These are phyloP conservation scores for Penicillium alfredii DNA, from an alignment of 495 filamentous ascomycete genomes.

Conservation along the genomic window DNA sequence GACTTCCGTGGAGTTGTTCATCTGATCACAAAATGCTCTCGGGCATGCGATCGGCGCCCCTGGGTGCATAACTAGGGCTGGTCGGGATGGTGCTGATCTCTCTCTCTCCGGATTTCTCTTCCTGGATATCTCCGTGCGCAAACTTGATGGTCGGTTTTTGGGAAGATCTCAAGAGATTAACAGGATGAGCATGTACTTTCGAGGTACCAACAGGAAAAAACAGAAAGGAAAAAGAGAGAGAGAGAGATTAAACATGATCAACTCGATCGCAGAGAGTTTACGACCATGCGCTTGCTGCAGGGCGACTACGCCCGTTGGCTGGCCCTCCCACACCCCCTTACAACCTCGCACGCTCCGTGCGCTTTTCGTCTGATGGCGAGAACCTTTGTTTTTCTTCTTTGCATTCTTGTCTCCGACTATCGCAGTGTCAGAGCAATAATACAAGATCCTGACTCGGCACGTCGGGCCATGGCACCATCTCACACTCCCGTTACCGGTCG, in stretches of 20 bases:
- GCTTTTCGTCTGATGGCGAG: constrained; percentile 15
- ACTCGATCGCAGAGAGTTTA: constrained; percentile 17
- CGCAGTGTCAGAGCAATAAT: no score
- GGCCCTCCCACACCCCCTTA: constrained; percentile 5
- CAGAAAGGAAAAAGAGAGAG: no score
- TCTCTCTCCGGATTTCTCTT: constrained; percentile 10
- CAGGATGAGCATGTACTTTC: no score
- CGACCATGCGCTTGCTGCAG: constrained; percentile 10
- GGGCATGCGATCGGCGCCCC: constrained; percentile 11
- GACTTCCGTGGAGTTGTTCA: constrained; percentile 9
- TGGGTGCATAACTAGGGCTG: constrained; percentile 8
- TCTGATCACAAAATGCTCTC: constrained; percentile 9
- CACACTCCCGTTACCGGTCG: no score
- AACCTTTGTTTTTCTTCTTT: background rate
- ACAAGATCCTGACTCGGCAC: background rate
- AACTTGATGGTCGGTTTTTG: no score
- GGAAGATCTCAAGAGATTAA: no score
- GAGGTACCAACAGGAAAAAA: no score
- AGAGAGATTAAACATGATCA: no score
- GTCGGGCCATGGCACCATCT: constrained; percentile 9
- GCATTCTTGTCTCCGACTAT: no score
- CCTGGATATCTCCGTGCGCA: background rate
- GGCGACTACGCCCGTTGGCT: constrained; percentile 22
- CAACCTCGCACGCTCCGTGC: constrained; percentile 10
- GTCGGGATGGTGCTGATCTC: constrained; percentile 14